Evolutionary conservation across 2,329 filamentous ascomycete species (phyloP).

Genomic region (Fusarium albidum): DNA sequence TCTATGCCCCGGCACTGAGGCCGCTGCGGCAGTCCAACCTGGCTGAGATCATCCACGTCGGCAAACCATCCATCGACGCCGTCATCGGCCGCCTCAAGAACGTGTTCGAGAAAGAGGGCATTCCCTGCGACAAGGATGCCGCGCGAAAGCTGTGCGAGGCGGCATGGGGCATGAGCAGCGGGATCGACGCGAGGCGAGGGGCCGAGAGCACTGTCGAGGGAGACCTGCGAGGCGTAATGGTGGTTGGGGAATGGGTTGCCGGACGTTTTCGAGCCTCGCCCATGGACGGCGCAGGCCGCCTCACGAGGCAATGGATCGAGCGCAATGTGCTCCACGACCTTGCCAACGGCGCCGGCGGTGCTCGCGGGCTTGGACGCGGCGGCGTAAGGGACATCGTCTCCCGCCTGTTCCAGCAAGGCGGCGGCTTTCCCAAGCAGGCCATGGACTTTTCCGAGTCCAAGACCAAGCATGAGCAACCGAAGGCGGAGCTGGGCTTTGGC

Average conservation of each 20-base stretch:
- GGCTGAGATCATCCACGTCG: conserved; percentile 91
- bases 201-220: conserved; percentile 74
- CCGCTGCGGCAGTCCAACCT: conserved; percentile 84
- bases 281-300: conserved; percentile 49
- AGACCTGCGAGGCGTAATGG: conserved; percentile 84
- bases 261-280: conserved; percentile 67
- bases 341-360: conserved; percentile 73
- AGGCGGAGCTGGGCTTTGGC: conserved; percentile 71
- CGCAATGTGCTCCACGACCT: conserved; percentile 73
- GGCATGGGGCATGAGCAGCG: conserved; percentile 79
- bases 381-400: conserved; percentile 77
- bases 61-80: conserved; percentile 86
- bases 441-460: conserved; percentile 52
- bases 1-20: conserved; percentile 89
- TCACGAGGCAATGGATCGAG: conserved; percentile 82
- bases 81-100: conserved; percentile 82
- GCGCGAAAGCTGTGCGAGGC: conserved; percentile 85
- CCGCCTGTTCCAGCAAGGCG: conserved; percentile 81
- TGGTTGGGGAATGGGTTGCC: conserved; percentile 87
- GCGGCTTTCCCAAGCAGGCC: conserved; percentile 73
- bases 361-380: conserved; percentile 75
- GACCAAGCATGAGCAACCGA: conserved; percentile 61
- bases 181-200: conserved; percentile 73
- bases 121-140: conserved; percentile 87
- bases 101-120: conserved; percentile 89